Base-by-base conservation (phyloP, 192 early-diverging fungal genomes). In the Powellomyces hirtus region DNA sequence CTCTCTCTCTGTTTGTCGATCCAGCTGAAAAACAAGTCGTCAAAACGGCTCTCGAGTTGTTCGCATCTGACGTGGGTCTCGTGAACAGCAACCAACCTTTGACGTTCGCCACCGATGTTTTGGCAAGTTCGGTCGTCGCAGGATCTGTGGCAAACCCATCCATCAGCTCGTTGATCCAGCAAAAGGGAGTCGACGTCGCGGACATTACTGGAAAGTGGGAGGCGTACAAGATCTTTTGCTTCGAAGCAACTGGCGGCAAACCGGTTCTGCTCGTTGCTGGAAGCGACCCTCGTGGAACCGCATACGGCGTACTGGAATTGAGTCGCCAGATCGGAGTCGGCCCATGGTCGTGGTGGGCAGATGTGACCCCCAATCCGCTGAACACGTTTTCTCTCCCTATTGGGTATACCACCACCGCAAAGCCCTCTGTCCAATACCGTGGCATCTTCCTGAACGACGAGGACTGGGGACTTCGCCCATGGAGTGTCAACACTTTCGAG, bases 361-460 rank as follows among this genome's bases (percentile, higher is more conserved):
- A 67, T 36, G 65, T 59, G 22, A 33, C n/a, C 20, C 51, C 31
- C 27, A n/a, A 55, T 35, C n/a, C 51, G 20, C 36, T 44, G 1
- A 57, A 20, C 30, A 46, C 37, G 13, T 38, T 42, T 38, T 24
- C 38, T 11, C 60, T 44, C 16, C 60, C 36, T 22, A 4, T 8
- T 38, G 60, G 40, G 20, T 58, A 58, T 22, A 35, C 7, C 33
- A 8, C 29, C 7, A 24, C 36, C 18, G 31, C 36, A 36, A 26
- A 18, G 7, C 70, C 70, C 29, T 36, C 70, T 16, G 40, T 72
- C 31, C 44, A 56, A 68, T 72, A 71, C 66, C 70, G 68, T 26
- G 70, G 70, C n/a, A 59, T 72, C 29, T 71, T 71, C 68, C 34
- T 71, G 31, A 71, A 71, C 66, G 69, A 71, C 38, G 69, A 71